phyloP scores from a whole-genome alignment of 345 rosid species.

The Sonneratia alba region DNA sequence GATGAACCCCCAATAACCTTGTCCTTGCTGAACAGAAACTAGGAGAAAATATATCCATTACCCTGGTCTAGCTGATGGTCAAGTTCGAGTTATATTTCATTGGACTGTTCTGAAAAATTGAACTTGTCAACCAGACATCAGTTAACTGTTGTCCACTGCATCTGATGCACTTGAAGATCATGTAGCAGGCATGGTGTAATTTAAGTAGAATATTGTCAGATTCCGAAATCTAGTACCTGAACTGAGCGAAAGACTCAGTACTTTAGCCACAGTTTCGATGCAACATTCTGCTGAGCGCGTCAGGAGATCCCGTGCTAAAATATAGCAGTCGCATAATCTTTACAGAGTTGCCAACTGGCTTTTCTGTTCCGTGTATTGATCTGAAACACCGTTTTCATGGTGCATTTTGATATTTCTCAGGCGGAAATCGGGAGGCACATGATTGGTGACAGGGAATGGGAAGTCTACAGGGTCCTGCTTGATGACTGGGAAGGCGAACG shows the following conservation, averaged over 20 bases:
- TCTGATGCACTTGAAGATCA: neutral
- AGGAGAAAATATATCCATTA: neutral
- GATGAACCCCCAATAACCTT: neutral
- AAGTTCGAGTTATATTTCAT: neutral
- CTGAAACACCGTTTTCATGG: neutral
- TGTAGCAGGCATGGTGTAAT: neutral
- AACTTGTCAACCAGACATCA: no score
- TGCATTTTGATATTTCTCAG: constrained; percentile 21
- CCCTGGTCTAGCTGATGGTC: neutral
- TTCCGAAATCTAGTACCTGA: no score
- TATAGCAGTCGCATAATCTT: no score
- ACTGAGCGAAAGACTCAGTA: no score
- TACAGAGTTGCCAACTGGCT: no score
- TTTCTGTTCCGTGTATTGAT: no score
- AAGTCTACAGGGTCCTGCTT: constrained; percentile 76
- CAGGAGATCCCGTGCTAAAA: no score
- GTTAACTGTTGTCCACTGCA: neutral
- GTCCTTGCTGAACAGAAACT: neutral
- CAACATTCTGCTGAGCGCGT: no score
- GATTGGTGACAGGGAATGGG: constrained; percentile 78
- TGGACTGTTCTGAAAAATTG: neutral
- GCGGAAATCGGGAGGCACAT: constrained; percentile 74
- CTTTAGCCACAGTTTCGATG: no score
- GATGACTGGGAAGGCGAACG: constrained; percentile 81
- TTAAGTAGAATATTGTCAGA: neutral